A percentile compares a stretch with the other conserved stretches of the same genome.
Evolutionary conservation across 305 asterid genomes (phyloP).

Genomic region (Solanum hybrid): DNA sequence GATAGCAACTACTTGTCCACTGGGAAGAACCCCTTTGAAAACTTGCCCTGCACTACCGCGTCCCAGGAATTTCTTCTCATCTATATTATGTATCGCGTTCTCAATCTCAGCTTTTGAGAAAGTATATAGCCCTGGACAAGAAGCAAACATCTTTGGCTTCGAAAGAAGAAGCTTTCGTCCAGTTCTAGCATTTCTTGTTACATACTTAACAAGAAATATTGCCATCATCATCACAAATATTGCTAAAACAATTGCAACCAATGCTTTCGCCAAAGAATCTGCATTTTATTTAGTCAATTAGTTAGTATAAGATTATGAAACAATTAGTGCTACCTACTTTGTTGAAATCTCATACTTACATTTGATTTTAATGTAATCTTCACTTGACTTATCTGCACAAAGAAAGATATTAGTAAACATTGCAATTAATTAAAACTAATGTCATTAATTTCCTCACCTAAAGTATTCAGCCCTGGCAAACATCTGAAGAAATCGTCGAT

Average conservation of each 20-base stretch:
- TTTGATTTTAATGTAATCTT: conserved; percentile 37
- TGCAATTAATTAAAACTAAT: neutral
- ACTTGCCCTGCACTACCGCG: conserved; percentile 76
- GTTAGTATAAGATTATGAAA: neutral
- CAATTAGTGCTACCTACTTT: neutral
- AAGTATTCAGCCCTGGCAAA: conserved; percentile 40
- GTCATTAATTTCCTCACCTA: conserved; percentile 26
- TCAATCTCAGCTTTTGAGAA: conserved; percentile 71
- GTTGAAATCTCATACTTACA: conserved; percentile 25
- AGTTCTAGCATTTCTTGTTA: conserved; percentile 28
- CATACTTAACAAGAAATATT: conserved; percentile 38
- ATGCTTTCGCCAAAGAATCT: conserved; percentile 41
- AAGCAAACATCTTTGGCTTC: conserved; percentile 18
- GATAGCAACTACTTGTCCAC: conserved; percentile 73
- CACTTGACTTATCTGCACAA: conserved; percentile 26
- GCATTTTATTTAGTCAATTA: neutral
- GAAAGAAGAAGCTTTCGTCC: conserved; percentile 18
- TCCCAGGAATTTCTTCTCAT: conserved; percentile 45
- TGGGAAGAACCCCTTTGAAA: conserved; percentile 64
- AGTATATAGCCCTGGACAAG: conserved; percentile 46
- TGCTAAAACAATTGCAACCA: conserved; percentile 36
- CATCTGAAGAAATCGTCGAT: conserved; percentile 41
- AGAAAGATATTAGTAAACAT: neutral
- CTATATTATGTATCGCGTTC: conserved; percentile 38
- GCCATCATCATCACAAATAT: conserved; percentile 30